phyloP scores from a whole-genome alignment of 176 grass and related monocot genomes.

The Chloris gayana region DNA sequence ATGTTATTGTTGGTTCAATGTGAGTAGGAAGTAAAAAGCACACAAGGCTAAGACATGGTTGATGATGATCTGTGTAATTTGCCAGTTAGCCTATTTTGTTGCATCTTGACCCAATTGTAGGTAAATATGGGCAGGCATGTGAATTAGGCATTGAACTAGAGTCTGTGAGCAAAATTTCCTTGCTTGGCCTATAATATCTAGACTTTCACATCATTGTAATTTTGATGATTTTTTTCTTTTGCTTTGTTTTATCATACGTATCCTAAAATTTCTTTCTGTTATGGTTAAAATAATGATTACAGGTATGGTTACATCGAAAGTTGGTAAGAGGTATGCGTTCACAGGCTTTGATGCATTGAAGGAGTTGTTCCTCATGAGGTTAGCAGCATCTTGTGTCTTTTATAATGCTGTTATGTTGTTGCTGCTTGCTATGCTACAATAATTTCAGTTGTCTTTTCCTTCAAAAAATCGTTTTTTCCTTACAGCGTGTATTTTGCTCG shows the following conservation, averaged over 20 bases:
- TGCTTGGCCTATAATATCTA: background rate
- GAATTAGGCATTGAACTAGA: constrained; percentile 15
- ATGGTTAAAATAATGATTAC: constrained; percentile 28
- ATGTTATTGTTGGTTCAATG: constrained; percentile 21
- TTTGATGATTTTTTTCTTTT: constrained; percentile 16
- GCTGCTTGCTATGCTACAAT: background rate
- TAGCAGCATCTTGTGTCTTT: constrained; percentile 27
- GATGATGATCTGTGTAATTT: background rate
- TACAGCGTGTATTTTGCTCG: background rate
- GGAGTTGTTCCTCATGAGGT: constrained; percentile 91
- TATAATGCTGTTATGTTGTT: background rate
- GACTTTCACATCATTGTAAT: constrained; percentile 1
- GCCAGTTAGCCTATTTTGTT: background rate
- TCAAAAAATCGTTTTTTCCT: too few relatives aligned
- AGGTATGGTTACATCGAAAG: constrained; percentile 99
- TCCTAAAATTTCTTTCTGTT: constrained; percentile 34
- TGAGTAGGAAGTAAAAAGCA: background rate
- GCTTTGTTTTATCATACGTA: constrained; percentile 2
- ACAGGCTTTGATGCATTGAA: constrained; percentile 92
- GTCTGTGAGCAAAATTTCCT: constrained; percentile 12
- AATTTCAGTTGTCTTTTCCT: background rate
- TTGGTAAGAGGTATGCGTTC: constrained; percentile 95
- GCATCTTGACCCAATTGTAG: background rate
- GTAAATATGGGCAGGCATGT: background rate
- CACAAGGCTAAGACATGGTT: background rate